Evolutionary conservation across 179 eudicot genomes (phyloP).

Genomic region (Silene vulgaris): DNA sequence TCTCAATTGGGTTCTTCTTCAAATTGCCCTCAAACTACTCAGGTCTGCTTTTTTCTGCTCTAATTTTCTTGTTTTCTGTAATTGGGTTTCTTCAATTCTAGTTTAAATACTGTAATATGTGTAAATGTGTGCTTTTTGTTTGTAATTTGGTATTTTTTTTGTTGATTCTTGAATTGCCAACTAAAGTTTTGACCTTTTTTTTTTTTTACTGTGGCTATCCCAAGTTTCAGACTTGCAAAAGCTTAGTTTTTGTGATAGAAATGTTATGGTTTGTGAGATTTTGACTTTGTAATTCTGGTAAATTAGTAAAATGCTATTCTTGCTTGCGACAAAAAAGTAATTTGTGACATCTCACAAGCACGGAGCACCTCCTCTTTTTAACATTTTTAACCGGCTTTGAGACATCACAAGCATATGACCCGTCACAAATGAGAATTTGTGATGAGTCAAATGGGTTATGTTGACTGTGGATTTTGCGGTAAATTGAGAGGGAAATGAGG

Average conservation of each 20-base stretch:
- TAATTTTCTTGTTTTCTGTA: background rate
- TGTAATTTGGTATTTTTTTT: background rate
- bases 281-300: constrained; percentile 12
- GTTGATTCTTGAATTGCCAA: no score
- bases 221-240: background rate
- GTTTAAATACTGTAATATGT: background rate
- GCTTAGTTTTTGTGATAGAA: background rate
- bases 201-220: background rate
- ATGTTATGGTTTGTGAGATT: constrained; percentile 2
- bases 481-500: background rate
- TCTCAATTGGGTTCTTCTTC: constrained; percentile 16
- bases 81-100: constrained; percentile 2
- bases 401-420: no score
- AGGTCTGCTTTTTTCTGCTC: constrained; percentile 22
- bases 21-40: constrained; percentile 18
- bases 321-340: no score
- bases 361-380: no score
- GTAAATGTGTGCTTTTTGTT: background rate
- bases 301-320: background rate
- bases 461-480: background rate
- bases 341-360: no score
- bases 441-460: background rate
- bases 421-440: no score
- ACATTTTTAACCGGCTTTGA: no score
- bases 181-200: constrained; percentile 19